Base-by-base conservation (phyloP, 2,329 filamentous ascomycete species). In the Chaetomium strumarium region DNA sequence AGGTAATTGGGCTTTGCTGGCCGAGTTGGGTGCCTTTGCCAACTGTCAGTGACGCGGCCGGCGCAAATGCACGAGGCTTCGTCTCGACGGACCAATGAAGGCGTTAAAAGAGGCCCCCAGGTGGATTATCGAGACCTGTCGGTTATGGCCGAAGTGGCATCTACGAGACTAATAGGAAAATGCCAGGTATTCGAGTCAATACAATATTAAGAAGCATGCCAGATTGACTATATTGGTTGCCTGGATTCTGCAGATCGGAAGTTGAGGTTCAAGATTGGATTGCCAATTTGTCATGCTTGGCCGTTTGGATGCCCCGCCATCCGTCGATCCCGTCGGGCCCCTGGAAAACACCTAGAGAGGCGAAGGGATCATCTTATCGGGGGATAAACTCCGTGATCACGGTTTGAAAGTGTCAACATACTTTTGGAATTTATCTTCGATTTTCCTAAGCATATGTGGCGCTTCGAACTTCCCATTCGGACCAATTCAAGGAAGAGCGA, bases 401-500 rank as follows among this genome's bases (percentile, higher is more conserved):
- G 33, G 33, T 4, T 34, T 12, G 10, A 14, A 34, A 10, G 24
- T 33, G 31, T 33, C 33, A 34, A 14, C 33, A 34, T 34, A 37
- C 14, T 37, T 44, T 38, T 44, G 38, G 12, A 24, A n/a, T 14
- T 38, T 33, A 14, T 16, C 17, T 47, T 36, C 36, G 13, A 49
- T 11, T 38, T n/a, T 29, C 46, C 29, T 53, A 31, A n/a, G 16
- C 20, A 33, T 13, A 41, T 19, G 16, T 49, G 17, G 16, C 16
- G 6, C 8, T 29, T 13, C 3, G 19, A 8, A 6, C 12, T 43
- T 6, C n/a, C 3, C 7, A 6, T 16, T n/a, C 34, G 2, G 7
- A 37, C 2, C 33, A n/a, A n/a, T 68, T 68, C 70, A 84, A 57
- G 84, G 77, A 51, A 86, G 75, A 52, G 90, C 90, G 75, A 93